phyloP scores from a whole-genome alignment of 1,139 yeast genomes.

The Yamadazyma dushanensis region DNA sequence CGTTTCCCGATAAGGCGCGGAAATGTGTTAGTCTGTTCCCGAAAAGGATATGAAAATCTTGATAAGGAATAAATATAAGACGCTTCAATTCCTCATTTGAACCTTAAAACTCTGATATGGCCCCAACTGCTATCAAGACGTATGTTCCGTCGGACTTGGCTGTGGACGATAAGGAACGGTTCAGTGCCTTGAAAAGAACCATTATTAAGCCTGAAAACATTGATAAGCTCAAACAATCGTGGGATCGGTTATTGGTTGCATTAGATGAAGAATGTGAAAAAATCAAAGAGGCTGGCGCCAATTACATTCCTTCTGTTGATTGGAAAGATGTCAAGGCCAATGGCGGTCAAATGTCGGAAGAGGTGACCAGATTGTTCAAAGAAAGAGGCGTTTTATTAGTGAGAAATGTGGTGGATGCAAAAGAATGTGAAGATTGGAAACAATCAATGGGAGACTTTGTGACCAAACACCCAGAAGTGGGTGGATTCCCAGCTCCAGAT shows the following conservation, averaged over 20 bases:
- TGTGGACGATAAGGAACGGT: too few species aligned
- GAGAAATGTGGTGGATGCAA: constrained; percentile 18
- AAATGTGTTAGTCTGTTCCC: too few species aligned
- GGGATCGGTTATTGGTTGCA: neutral
- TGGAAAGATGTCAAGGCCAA: neutral
- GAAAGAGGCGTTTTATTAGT: constrained; percentile 21
- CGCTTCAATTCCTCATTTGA: too few species aligned
- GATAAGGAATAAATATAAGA: too few species aligned
- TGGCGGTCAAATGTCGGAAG: neutral
- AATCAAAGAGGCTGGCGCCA: neutral
- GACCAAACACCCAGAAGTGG: constrained; percentile 28
- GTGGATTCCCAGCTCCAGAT: constrained; percentile 31
- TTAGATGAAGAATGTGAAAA: neutral
- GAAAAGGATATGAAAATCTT: too few species aligned
- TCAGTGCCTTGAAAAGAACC: neutral
- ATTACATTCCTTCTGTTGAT: neutral
- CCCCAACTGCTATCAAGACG: too few species aligned
- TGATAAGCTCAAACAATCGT: neutral
- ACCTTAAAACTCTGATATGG: too few species aligned
- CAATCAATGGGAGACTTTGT: constrained; percentile 20
- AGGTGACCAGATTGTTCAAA: neutral
- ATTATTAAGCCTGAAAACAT: neutral
- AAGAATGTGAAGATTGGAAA: constrained; percentile 20
- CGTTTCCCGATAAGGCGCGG: too few species aligned
- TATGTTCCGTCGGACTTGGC: too few species aligned